Evolutionary conservation across 73 alveolate species (phyloP).

Genomic region (Loxodes magnus): DNA sequence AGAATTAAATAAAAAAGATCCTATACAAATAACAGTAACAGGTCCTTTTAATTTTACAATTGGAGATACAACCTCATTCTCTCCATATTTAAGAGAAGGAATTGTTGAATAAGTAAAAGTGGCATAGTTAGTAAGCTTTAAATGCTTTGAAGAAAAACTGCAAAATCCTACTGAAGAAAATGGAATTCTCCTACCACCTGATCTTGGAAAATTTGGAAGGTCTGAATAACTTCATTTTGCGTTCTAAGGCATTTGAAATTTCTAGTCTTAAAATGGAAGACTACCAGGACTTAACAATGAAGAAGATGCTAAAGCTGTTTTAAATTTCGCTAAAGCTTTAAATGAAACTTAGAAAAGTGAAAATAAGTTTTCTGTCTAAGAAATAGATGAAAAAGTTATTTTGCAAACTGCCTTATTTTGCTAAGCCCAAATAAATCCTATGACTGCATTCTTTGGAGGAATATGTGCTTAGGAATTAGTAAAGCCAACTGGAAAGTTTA

Average conservation of each 20-base stretch:
- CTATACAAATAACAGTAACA: slow-evolving; percentile 72
- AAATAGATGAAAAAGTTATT: slow-evolving; percentile 70
- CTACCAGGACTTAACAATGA: slow-evolving; percentile 56
- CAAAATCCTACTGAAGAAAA: neutral
- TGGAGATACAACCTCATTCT: slow-evolving; percentile 80
- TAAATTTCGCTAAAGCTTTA: slow-evolving; percentile 51
- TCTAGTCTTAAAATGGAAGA: slow-evolving; percentile 29
- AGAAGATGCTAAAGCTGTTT: slow-evolving; percentile 49
- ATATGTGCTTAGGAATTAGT: slow-evolving; percentile 95
- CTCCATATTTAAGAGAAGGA: slow-evolving; percentile 87
- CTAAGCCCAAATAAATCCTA: slow-evolving; percentile 74
- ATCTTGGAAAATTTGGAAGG: slow-evolving; percentile 42
- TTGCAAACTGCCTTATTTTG: slow-evolving; percentile 67
- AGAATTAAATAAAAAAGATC: slow-evolving; percentile 83
- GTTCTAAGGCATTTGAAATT: slow-evolving; percentile 21
- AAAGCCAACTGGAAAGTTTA: slow-evolving; percentile 96
- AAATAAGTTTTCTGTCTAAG: slow-evolving; percentile 47
- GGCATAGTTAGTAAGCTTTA: slow-evolving; percentile 27
- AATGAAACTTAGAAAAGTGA: slow-evolving; percentile 44
- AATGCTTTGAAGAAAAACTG: neutral
- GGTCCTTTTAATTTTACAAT: slow-evolving; percentile 76
- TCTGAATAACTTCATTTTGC: slow-evolving; percentile 46
- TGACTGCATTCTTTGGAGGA: slow-evolving; percentile 98
- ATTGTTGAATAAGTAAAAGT: slow-evolving; percentile 83
- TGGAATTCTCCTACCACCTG: slow-evolving; percentile 14